Base-by-base conservation (phyloP, 164 flowering plant species). In the Kalanchoe fedtschenkoi region DNA sequence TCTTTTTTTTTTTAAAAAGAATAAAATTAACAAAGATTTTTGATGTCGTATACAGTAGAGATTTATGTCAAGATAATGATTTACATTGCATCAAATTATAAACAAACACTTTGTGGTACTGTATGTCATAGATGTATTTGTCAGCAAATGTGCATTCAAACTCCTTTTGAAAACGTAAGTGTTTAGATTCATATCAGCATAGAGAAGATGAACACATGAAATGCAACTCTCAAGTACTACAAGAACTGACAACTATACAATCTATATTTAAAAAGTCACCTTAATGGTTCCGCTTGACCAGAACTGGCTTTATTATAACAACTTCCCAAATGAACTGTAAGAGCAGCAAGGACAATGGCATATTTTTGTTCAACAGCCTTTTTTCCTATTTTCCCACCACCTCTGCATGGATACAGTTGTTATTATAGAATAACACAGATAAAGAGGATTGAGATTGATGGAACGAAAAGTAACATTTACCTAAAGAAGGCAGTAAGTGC, bases 371-470 rank as follows among this genome's bases (percentile, higher is more conserved):
- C 91, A 60, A 90, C 95, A 61, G 91, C 88, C 74, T 67, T 93
- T 71, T 82, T 90, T 54, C 96, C 97, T 68, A 77, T 72, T 78
- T 84, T 93, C 66, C 99, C 99, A 51, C 99, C 99, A 66, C 97
- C 99, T 73, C 99, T 93, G 81, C 66, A 72, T 68, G 17, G 46
- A 35, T 43, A 63, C 14, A 58, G 56, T 59, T 2, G 53, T 53
- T 11, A 54, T 5, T 62, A 63, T 30, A 30, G 42, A 44, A 21
- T 34, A 29, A 69, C 28, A 65, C 57, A 6, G 16, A n/a, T 58
- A 26, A 10, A 17, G 22, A 37, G 16, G 17, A 30, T 29, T 5
- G 32, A 65, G 56, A 37, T 17, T 19, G 19, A 17, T 17, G 19
- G 35, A 62, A 60, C 6, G 8, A 7, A 22, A 22, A 6, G 30